Conservation (phyloP, 352 stramenopile genomes). For the Globisporangium mamillatum region DNA sequence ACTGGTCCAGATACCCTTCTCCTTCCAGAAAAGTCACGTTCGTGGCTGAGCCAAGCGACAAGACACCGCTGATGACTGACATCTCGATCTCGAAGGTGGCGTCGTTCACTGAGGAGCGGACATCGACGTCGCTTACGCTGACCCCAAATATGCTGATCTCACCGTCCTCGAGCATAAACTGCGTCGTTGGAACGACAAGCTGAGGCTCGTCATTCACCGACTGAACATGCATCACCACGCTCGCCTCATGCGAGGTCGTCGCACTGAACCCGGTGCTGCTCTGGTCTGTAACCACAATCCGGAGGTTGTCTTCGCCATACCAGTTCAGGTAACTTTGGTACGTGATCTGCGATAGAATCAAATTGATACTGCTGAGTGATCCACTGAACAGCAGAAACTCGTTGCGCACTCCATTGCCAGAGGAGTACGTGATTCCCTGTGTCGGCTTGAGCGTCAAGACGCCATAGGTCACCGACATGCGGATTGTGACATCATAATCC, state of each 20-base stretch:
- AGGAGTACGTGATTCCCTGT: constrained; percentile 57
- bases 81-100: constrained; percentile 57
- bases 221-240: constrained; percentile 34
- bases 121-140: constrained; percentile 58
- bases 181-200: constrained; percentile 44
- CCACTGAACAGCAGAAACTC: constrained; percentile 69
- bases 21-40: constrained; percentile 48
- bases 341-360: constrained; percentile 37
- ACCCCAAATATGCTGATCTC: constrained; percentile 66
- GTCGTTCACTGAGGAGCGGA: constrained; percentile 27
- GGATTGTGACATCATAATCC: constrained; percentile 61
- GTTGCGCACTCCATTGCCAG: constrained; percentile 43
- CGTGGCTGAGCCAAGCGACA: constrained; percentile 33
- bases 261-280: constrained; percentile 54
- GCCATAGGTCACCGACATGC: constrained; percentile 53
- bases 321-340: constrained; percentile 72
- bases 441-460: constrained; percentile 50
- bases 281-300: constrained; percentile 59
- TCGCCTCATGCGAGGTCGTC: constrained; percentile 32
- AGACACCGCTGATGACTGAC: constrained; percentile 46
- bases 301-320: constrained; percentile 63
- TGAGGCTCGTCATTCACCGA: constrained; percentile 67
- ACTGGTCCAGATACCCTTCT: constrained; percentile 42
- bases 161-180: constrained; percentile 58
- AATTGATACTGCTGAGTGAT: constrained; percentile 55